Base-by-base conservation (phyloP, 148 eudicot species). In the Fagopyrum esculentum region DNA sequence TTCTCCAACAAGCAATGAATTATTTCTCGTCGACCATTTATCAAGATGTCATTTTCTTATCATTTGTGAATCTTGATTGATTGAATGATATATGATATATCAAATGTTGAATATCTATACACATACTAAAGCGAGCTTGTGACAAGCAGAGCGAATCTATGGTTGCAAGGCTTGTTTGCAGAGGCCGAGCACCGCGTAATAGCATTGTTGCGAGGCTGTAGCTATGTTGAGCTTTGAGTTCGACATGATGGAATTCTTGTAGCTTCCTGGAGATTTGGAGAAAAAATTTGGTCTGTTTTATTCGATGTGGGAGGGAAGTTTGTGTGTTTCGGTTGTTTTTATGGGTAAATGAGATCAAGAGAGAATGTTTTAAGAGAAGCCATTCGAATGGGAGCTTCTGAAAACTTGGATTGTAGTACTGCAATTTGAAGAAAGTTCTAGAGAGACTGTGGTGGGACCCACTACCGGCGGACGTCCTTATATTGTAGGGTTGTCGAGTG, bases 371-470 rank as follows among this genome's bases (percentile, higher is more conserved):
- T 51, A 5, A 6, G 26, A 56, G 19, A 56, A 17, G 9, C 61
- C 5, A n/a, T 1, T 6, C 6, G 61, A 19, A 0, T 56, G 3
- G 40, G 40, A 35, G 1, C 40, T 35, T 35, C 0, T 35, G 40
- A 35, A 35, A 35, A 35, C 40, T 35, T 35, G 40, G 40, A 0
- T 35, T 35, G 40, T 35, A 35, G 35, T 30, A 22, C 9, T 22
- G 69, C 69, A 63, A 63, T 10, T 63, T 63, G 69, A 13, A 30
- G 69, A 63, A 63, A 29, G 16, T 63, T 63, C 69, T 63, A 63
- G 69, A 63, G 1, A 0, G 11, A 1, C 35, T 0, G 5, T 6
- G 29, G 63, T 57, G 63, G 63, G 63, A 17, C 30, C 29, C 63
- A 57, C 63, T 29, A 29, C 29, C 3, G 35, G 29, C n/a, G 1